Evolutionary conservation across 176 grass and related monocot genomes (phyloP).

Genomic region (Carex kokanica): DNA sequence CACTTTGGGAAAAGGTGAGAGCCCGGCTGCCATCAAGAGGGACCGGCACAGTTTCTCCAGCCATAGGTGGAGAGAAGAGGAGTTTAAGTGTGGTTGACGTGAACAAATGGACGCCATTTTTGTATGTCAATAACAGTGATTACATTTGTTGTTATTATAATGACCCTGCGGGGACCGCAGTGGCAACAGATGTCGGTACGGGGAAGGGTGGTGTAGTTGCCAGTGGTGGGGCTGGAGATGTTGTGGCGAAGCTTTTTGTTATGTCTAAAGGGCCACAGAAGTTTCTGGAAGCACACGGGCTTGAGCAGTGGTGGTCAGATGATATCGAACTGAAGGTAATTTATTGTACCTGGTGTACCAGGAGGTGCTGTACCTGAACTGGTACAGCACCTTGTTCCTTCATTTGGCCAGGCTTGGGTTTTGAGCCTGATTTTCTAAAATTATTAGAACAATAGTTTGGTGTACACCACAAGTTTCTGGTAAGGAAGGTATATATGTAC

Average conservation of each 20-base stretch:
- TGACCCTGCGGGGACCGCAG: conserved; percentile 42
- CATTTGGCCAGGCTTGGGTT: neutral
- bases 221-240: conserved; percentile 28
- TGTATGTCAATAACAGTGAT: conserved; percentile 86
- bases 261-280: conserved; percentile 67
- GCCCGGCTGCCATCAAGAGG: conserved; percentile 43
- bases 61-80: conserved; percentile 29
- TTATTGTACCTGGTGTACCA: neutral
- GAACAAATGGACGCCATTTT: conserved; percentile 67
- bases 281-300: conserved; percentile 71
- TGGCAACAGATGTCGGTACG: conserved; percentile 11
- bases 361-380: neutral
- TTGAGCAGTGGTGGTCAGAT: conserved; percentile 85
- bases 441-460: neutral
- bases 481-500: neutral
- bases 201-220: conserved; percentile 29
- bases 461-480: neutral
- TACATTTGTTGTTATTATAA: conserved; percentile 90
- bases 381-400: neutral
- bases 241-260: conserved; percentile 51
- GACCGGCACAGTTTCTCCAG: conserved; percentile 14
- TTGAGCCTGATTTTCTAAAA: neutral
- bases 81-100: conserved; percentile 18
- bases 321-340: conserved; percentile 59
- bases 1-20: conserved; percentile 47